Evolutionary conservation across 176 grass and related monocot genomes (phyloP), one percentile per base, ranked within the genome.

Genomic region (Canna indica): DNA sequence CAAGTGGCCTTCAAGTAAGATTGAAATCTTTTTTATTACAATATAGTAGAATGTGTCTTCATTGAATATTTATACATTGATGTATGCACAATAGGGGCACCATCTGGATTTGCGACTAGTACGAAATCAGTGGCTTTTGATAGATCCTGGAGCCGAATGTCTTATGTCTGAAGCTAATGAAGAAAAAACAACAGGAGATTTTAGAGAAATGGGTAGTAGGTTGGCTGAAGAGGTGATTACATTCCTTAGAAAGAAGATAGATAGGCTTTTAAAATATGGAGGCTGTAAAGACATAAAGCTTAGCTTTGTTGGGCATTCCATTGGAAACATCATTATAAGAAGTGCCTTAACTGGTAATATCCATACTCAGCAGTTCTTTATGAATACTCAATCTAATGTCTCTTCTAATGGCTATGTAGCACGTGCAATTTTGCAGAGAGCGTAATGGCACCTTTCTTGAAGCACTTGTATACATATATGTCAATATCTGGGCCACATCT

Each of bases 301-400:
- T 45, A 91, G 88, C 77, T 96, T 91, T 77, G 88, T 96, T 4
- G 92, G 92, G 15, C 88, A 96, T 79, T 96, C 92, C 72, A 96
- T 96, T 68, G 91, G 91, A 28, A 96, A 96, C 71, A 78, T 96
- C 38, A 91, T 96, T 61, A 86, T 96, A 46, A 88, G 85, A 80
- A 96, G 75, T 81, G 91, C 91, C 53, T 82, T 96, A 61, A 56
- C 81, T 47, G 88, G 91, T 96, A 75, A 50, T 25, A 71, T 81
- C 62, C 34, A 76, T 59, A 47, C 7, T 42, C 26, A 14, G 12
- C 1, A 30, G 67, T 15, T 31, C 17, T 70, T 31, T 70, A 9
- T 47, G 12, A 5, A 64, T 54, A 11, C n/a, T 16, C 62, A 47
- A 48, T 70, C 3, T 26, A 31, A 27, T 48, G 12, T 27, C 57